Conservation (phyloP, 768 basidiomycete genomes). For the Sarcodon sp. region DNA sequence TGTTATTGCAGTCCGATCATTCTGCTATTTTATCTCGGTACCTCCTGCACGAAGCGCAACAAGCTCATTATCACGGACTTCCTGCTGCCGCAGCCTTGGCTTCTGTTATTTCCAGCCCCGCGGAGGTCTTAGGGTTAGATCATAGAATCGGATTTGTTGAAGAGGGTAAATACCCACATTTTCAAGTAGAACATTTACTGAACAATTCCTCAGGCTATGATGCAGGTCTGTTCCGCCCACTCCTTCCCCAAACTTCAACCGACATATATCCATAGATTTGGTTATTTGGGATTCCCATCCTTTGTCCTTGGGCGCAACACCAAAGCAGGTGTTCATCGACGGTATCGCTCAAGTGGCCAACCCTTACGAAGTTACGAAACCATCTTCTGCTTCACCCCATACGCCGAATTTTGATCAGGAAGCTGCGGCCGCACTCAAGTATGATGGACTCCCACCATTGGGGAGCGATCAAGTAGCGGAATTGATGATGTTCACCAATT, state of each 20-base stretch:
- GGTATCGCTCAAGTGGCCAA: constrained; percentile 53
- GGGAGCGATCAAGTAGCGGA: constrained; percentile 21
- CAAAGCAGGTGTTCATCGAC: constrained; percentile 72
- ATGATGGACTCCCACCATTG: constrained; percentile 62
- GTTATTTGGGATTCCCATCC: constrained; percentile 73
- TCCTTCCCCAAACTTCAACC: not conserved
- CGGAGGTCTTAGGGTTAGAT: constrained; percentile 46
- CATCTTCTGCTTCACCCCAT: constrained; percentile 28
- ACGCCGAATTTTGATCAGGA: constrained; percentile 52
- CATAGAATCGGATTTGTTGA: constrained; percentile 62
- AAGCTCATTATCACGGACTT: constrained; percentile 56
- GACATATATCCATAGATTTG: constrained; percentile 18
- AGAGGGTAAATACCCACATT: constrained; percentile 26
- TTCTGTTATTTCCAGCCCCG: constrained; percentile 52
- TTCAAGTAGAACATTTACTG: not conserved
- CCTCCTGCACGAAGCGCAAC: constrained; percentile 59
- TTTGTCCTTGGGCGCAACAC: constrained; percentile 66
- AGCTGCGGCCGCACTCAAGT: constrained; percentile 38
- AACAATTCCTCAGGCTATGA: constrained; percentile 40
- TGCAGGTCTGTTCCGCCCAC: constrained; percentile 25
- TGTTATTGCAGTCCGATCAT: constrained; percentile 33
- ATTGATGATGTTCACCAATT: constrained; percentile 38
- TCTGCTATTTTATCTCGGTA: constrained; percentile 49
- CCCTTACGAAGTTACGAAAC: constrained; percentile 29
- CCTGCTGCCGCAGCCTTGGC: constrained; percentile 38